These are phyloP conservation scores for Takakia lepidozioides DNA, from an alignment of 225 moss, liverwort and hornwort species.

Conservation along the genomic window DNA sequence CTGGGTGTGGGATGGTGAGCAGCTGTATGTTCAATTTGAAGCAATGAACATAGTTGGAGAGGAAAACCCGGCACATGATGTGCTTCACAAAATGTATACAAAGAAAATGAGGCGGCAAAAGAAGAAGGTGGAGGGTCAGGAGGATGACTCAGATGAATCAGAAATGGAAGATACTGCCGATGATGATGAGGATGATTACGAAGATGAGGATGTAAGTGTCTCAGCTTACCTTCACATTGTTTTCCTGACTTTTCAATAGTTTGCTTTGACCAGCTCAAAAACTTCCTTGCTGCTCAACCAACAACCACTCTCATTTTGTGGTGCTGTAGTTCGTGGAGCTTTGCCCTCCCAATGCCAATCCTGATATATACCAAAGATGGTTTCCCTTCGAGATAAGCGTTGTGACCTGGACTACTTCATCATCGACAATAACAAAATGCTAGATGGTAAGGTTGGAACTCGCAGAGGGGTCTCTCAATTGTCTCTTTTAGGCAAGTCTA, in stretches of 20 bases:
- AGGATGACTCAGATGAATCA: constrained; percentile 70
- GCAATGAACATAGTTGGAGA: constrained; percentile 58
- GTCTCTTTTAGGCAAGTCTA: too few relatives aligned
- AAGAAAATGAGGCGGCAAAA: constrained; percentile 79
- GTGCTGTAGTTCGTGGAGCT: constrained; percentile 41
- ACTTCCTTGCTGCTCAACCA: too few relatives aligned
- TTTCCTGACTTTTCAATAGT: too few relatives aligned
- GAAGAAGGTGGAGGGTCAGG: constrained; percentile 56
- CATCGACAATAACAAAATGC: constrained; percentile 62
- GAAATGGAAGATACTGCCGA: constrained; percentile 52
- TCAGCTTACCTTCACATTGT: too few relatives aligned
- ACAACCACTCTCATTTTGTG: neutral
- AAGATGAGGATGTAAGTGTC: constrained; percentile 95
- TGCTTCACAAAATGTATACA: constrained; percentile 58
- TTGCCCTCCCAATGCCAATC: constrained; percentile 68
- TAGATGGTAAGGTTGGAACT: constrained; percentile 78
- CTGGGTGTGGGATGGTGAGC: constrained; percentile 10
- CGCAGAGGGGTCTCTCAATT: too few relatives aligned
- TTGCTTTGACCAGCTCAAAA: neutral
- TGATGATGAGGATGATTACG: constrained; percentile 83
- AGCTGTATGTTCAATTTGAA: constrained; percentile 60
- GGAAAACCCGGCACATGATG: constrained; percentile 49
- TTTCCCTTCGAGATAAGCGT: constrained; percentile 62
- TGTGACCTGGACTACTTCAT: constrained; percentile 58
- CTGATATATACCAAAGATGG: constrained; percentile 67